These are phyloP conservation scores for Kandelia obovata DNA, from an alignment of 345 rosid species.

Conservation along the genomic window DNA sequence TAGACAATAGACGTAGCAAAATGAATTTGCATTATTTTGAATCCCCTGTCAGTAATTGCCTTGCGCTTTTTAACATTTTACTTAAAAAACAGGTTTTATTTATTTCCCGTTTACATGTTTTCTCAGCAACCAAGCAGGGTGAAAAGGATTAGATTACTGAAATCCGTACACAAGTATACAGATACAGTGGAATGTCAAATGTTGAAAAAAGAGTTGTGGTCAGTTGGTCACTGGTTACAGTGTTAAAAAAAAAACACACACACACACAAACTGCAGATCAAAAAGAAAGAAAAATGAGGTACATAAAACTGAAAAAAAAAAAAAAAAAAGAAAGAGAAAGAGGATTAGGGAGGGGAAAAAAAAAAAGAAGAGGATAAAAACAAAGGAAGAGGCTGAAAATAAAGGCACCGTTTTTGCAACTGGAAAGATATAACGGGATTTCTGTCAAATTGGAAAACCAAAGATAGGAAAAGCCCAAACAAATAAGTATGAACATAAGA, in stretches of 20 bases:
- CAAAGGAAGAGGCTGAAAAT: not conserved
- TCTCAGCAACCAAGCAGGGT: not conserved
- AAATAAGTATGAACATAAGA: not conserved
- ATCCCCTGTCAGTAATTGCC: not conserved
- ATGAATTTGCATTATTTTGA: not conserved
- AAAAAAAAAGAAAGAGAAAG: not conserved
- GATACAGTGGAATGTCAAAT: constrained; percentile 6
- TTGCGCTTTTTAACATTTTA: not conserved
- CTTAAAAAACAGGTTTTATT: not conserved
- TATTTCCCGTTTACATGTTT: constrained; percentile 6
- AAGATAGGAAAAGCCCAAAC: constrained; percentile 13
- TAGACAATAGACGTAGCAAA: too few species aligned
- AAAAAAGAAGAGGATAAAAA: too few species aligned
- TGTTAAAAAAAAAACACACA: not conserved
- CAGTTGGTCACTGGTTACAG: constrained; percentile 8
- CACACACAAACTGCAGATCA: not conserved
- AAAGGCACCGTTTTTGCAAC: constrained; percentile 17
- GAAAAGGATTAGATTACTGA: not conserved
- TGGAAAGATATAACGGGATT: constrained; percentile 15
- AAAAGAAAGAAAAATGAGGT: not conserved
- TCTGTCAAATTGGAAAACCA: constrained; percentile 15
- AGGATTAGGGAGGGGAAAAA: too few species aligned
- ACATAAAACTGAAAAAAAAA: constrained; percentile 8
- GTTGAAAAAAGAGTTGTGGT: not conserved
- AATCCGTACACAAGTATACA: not conserved